These are phyloP conservation scores for Scorias spongiosa DNA, from an alignment of 2,329 filamentous ascomycete species.

Conservation along the genomic window DNA sequence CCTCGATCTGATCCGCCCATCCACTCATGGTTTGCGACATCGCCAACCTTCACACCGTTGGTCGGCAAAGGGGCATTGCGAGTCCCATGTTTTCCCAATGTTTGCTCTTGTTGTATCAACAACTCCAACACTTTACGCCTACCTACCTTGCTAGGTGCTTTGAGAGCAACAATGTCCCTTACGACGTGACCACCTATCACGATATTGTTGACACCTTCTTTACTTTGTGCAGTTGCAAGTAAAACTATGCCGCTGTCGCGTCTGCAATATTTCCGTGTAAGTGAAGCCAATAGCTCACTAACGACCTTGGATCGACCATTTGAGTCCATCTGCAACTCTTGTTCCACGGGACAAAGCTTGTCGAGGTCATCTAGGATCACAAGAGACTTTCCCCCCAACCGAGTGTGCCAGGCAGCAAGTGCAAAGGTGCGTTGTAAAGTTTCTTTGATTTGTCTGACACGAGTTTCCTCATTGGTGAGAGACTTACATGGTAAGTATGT, in stretches of 20 bases:
- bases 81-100: background rate
- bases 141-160: slow-evolving; percentile 84
- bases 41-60: slow-evolving; percentile 3
- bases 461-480: slow-evolving; percentile 77
- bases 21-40: slow-evolving; percentile 34
- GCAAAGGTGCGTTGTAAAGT: slow-evolving; percentile 73
- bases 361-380: slow-evolving; percentile 90
- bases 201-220: slow-evolving; percentile 81
- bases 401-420: slow-evolving; percentile 77
- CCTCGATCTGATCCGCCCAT: slow-evolving; percentile 50
- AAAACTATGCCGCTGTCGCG: slow-evolving; percentile 69
- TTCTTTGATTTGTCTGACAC: slow-evolving; percentile 82
- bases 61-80: slow-evolving; percentile 7
- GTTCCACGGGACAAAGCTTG: slow-evolving; percentile 82
- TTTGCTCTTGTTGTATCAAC: slow-evolving; percentile 36
- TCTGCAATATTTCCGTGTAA: slow-evolving; percentile 71
- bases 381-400: slow-evolving; percentile 66
- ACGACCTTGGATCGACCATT: slow-evolving; percentile 86
- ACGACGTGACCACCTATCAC: slow-evolving; percentile 85
- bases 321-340: slow-evolving; percentile 84
- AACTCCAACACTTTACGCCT: slow-evolving; percentile 71
- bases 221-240: slow-evolving; percentile 79
- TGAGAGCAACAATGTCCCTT: slow-evolving; percentile 75
- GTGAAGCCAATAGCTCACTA: slow-evolving; percentile 72
- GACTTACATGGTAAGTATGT: slow-evolving; percentile 78